Evolutionary conservation across 179 eudicot genomes (phyloP).

Genomic region (Drosera spatulata): DNA sequence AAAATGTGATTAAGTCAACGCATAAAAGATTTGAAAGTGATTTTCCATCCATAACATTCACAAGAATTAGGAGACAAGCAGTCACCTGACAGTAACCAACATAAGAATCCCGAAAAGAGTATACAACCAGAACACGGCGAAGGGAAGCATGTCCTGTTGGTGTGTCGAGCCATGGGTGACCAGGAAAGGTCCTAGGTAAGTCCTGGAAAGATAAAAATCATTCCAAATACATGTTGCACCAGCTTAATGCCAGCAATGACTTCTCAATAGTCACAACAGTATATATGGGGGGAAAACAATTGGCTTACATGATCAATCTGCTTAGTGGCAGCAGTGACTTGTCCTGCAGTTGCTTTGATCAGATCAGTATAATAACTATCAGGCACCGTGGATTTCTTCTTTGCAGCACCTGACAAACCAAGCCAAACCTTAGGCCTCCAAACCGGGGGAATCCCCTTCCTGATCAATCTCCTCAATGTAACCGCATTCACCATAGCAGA

Average conservation of each 20-base stretch:
- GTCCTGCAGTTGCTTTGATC: conserved; percentile 60
- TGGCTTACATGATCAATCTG: conserved; percentile 95
- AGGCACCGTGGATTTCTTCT: conserved; percentile 92
- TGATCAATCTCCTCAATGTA: conserved; percentile 67
- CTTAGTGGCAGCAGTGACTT: conserved; percentile 73
- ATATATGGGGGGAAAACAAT: background rate
- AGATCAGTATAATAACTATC: conserved; percentile 88
- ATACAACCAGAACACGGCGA: conserved; percentile 88
- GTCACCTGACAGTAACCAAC: conserved; percentile 99
- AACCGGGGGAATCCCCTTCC: conserved; percentile 83
- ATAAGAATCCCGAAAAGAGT: conserved; percentile 93
- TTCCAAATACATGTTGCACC: too few species aligned
- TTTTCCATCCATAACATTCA: too few species aligned
- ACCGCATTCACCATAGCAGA: conserved; percentile 67
- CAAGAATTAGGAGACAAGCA: too few species aligned
- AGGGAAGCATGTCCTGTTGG: conserved; percentile 86
- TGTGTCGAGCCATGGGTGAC: conserved; percentile 95
- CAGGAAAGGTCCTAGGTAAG: conserved; percentile 93
- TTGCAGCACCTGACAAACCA: conserved; percentile 83
- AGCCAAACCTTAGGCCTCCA: conserved; percentile 93
- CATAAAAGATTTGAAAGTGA: too few species aligned
- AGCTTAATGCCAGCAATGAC: too few species aligned
- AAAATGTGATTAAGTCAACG: too few species aligned
- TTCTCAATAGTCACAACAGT: too few species aligned
- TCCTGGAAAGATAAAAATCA: too few species aligned